These are phyloP conservation scores for Scedosporium dehoogii DNA, from an alignment of 2,329 filamentous ascomycete genomes.

Conservation along the genomic window DNA sequence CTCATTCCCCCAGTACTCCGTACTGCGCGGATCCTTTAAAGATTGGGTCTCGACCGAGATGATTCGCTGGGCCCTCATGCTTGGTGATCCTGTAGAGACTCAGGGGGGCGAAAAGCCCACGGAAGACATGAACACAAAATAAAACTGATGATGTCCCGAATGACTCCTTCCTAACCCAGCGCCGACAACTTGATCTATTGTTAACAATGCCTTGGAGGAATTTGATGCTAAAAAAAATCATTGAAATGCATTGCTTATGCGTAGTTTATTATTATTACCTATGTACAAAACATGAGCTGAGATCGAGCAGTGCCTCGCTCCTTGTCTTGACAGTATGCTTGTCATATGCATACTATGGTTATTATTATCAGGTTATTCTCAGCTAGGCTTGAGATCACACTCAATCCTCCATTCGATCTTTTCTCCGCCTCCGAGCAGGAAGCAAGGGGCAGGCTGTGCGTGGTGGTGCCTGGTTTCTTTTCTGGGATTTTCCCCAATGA, in stretches of 20 bases:
- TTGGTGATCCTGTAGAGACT: neutral
- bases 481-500: constrained; percentile 2
- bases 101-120: too few species aligned
- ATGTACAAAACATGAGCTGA: too few species aligned
- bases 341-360: too few species aligned
- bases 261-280: neutral
- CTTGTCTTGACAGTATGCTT: too few species aligned
- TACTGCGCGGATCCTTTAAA: neutral
- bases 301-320: too few species aligned
- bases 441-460: neutral
- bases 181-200: neutral
- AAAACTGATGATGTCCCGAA: neutral
- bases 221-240: neutral
- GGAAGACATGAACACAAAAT: too few species aligned
- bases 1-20: neutral
- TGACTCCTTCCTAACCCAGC: neutral
- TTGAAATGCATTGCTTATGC: neutral
- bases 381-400: neutral
- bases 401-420: neutral
- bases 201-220: neutral
- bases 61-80: neutral
- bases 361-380: neutral
- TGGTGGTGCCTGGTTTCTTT: constrained; percentile 3
- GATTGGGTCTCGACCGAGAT: neutral
- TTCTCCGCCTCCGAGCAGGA: neutral